A percentile compares a stretch with the other conserved stretches of the same genome.
Conservation (phyloP, 345 rosid genomes). For the Populus nigra region DNA sequence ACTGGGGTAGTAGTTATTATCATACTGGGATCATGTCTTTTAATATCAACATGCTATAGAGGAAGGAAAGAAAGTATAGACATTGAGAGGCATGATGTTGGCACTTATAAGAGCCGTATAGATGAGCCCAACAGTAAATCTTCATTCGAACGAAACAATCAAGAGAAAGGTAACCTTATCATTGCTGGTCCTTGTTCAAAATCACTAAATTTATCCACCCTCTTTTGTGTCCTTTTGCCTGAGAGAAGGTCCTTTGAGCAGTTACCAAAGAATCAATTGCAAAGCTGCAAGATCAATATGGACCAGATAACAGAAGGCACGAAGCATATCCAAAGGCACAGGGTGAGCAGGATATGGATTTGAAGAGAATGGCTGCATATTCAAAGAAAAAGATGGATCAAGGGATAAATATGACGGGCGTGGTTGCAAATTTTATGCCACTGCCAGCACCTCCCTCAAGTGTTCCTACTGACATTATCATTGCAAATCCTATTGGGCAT, state of each 20-base stretch:
- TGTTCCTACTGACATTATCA: slow-evolving; percentile 37
- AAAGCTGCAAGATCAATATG: slow-evolving; percentile 42
- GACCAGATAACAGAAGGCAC: slow-evolving; percentile 36
- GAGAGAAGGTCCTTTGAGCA: slow-evolving; percentile 28
- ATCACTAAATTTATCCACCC: not conserved
- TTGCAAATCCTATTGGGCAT: slow-evolving; percentile 36
- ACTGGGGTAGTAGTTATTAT: slow-evolving; percentile 41
- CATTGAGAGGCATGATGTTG: slow-evolving; percentile 25
- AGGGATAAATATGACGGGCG: slow-evolving; percentile 14
- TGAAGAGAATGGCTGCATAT: slow-evolving; percentile 30
- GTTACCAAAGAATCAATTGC: slow-evolving; percentile 42
- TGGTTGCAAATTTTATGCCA: slow-evolving; percentile 18
- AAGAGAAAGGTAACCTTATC: slow-evolving; percentile 45
- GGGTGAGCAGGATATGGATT: slow-evolving; percentile 34
- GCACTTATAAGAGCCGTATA: slow-evolving; percentile 14
- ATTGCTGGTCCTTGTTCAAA: slow-evolving; percentile 4
- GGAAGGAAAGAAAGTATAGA: slow-evolving; percentile 23
- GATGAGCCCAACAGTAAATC: slow-evolving; percentile 41
- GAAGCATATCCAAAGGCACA: slow-evolving; percentile 31
- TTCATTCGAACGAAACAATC: slow-evolving; percentile 25
- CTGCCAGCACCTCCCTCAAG: slow-evolving; percentile 45
- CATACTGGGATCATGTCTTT: slow-evolving; percentile 41
- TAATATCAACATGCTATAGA: slow-evolving; percentile 48
- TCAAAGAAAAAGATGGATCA: slow-evolving; percentile 30
- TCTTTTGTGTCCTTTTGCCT: not conserved